phyloP scores from a whole-genome alignment of 139 green algal species.

The Diplosphaera chodatii region DNA sequence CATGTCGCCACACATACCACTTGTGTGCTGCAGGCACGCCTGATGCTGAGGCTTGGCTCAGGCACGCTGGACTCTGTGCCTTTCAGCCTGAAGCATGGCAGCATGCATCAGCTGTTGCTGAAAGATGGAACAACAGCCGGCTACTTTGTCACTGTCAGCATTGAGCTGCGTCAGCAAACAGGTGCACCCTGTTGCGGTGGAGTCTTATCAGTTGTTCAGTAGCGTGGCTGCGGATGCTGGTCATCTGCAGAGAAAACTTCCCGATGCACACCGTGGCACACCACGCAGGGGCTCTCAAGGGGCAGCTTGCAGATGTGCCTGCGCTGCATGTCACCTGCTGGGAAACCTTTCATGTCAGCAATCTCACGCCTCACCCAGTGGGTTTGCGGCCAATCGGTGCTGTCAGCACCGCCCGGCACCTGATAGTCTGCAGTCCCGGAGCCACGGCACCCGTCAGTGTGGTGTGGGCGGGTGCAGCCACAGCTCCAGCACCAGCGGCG shows the following conservation, averaged over 20 bases:
- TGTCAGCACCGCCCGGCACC: too few relatives aligned
- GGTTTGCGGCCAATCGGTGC: neutral
- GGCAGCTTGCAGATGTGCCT: too few relatives aligned
- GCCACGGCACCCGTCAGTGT: too few relatives aligned
- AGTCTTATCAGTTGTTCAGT: too few relatives aligned
- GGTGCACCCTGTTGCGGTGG: too few relatives aligned
- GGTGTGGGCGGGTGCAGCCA: neutral
- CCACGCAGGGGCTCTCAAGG: neutral
- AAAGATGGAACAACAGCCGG: neutral
- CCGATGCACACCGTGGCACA: too few relatives aligned
- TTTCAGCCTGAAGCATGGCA: neutral
- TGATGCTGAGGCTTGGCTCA: neutral
- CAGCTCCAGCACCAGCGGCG: neutral
- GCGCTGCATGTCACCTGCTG: neutral
- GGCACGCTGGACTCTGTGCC: too few relatives aligned
- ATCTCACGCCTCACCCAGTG: neutral
- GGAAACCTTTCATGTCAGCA: neutral
- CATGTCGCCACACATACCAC: too few relatives aligned
- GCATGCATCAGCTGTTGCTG: neutral
- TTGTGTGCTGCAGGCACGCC: neutral
- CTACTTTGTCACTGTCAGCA: neutral
- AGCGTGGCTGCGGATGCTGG: too few relatives aligned
- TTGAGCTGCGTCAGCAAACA: constrained; percentile 4
- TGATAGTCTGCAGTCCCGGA: too few relatives aligned
- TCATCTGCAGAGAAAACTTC: too few relatives aligned